Evolutionary conservation across 2,329 filamentous ascomycete species (phyloP).

Genomic region (Aureobasidium sp.): DNA sequence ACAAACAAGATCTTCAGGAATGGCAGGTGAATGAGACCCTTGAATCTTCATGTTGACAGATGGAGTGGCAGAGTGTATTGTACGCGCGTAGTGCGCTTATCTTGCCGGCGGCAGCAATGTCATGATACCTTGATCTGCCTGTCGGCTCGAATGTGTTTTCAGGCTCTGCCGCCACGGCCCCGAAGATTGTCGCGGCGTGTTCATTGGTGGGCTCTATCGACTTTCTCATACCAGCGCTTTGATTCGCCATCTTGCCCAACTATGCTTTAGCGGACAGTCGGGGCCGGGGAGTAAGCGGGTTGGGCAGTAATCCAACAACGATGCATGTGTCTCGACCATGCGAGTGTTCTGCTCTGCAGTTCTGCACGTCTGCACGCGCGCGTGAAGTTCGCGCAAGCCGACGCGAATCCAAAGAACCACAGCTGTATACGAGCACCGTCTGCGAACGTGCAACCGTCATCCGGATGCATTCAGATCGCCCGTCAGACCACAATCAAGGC

Average conservation of each 20-base stretch:
- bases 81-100: neutral
- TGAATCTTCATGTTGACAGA: neutral
- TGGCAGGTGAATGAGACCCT: neutral
- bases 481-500: neutral
- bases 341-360: neutral
- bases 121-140: neutral
- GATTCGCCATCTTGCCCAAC: neutral
- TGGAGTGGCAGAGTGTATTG: neutral
- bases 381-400: neutral
- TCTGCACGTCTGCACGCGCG: neutral
- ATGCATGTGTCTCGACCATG: neutral
- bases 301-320: neutral
- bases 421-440: neutral
- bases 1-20: neutral
- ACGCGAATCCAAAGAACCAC: neutral
- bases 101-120: neutral
- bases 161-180: neutral
- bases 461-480: neutral
- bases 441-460: neutral
- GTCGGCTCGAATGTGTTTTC: neutral
- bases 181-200: neutral
- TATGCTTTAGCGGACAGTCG: neutral
- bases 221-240: neutral
- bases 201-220: neutral
- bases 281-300: conserved; percentile 5